A percentile compares a stretch with the other conserved stretches of the same genome.
Evolutionary conservation across 2,329 filamentous ascomycete species (phyloP).

Genomic region (Cladosporium sp.): DNA sequence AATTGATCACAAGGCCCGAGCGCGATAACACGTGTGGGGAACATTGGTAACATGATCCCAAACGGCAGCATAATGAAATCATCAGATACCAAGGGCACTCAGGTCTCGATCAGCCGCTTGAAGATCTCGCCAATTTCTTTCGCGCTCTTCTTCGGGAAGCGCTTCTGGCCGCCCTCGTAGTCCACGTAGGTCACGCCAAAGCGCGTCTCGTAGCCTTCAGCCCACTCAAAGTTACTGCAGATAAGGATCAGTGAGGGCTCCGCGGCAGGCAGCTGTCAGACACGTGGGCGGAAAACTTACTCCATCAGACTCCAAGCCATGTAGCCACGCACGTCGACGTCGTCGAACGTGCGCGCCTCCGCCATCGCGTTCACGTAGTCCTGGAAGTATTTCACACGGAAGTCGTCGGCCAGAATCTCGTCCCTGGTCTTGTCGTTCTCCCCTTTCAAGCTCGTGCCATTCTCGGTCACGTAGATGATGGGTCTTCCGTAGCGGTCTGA

Average conservation of each 20-base stretch:
- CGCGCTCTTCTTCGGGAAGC: slow-evolving; percentile 79
- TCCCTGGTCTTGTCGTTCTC: slow-evolving; percentile 70
- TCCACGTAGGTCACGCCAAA: slow-evolving; percentile 83
- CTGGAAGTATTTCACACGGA: slow-evolving; percentile 72
- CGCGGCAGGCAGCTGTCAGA: neutral
- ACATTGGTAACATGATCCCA: too few species aligned
- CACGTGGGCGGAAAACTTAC: slow-evolving; percentile 38
- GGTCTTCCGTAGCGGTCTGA: slow-evolving; percentile 69
- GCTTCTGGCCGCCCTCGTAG: slow-evolving; percentile 71
- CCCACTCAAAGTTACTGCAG: slow-evolving; percentile 75
- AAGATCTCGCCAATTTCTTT: slow-evolving; percentile 48
- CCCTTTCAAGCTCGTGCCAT: slow-evolving; percentile 75
- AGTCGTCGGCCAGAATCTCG: slow-evolving; percentile 71
- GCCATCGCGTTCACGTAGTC: slow-evolving; percentile 73
- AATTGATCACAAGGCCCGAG: too few species aligned
- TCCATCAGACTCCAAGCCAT: slow-evolving; percentile 86
- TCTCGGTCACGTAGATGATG: slow-evolving; percentile 82
- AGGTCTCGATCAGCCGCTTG: slow-evolving; percentile 2
- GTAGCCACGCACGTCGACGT: slow-evolving; percentile 73
- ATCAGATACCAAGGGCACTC: neutral
- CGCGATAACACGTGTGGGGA: too few species aligned
- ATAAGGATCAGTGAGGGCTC: neutral
- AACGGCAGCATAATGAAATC: too few species aligned
- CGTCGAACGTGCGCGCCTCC: slow-evolving; percentile 62
- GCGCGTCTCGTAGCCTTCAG: slow-evolving; percentile 81